Evolutionary conservation across 2,329 filamentous ascomycete species (phyloP).

Genomic region (Colletotrichum neosansevieriae): DNA sequence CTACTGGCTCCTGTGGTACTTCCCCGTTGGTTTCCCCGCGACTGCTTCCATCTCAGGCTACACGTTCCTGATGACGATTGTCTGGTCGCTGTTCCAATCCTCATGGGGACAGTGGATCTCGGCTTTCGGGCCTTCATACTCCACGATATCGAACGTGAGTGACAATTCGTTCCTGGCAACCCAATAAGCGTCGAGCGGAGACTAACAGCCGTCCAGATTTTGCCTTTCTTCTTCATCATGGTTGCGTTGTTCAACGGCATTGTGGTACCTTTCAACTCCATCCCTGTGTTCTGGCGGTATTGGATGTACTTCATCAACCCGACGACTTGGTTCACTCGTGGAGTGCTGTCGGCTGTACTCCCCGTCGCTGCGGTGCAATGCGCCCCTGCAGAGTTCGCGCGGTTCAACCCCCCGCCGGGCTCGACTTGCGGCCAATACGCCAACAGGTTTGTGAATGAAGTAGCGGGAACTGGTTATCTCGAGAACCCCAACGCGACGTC

Average conservation of each 20-base stretch:
- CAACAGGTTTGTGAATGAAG: slow-evolving; percentile 62
- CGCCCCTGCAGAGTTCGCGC: slow-evolving; percentile 49
- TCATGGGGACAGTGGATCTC: slow-evolving; percentile 89
- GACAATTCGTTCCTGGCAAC: background rate
- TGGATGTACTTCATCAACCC: slow-evolving; percentile 46
- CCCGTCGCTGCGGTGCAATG: slow-evolving; percentile 53
- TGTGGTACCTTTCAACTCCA: slow-evolving; percentile 51
- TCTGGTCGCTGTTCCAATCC: slow-evolving; percentile 82
- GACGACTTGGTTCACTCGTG: slow-evolving; percentile 34
- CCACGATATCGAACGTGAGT: slow-evolving; percentile 77
- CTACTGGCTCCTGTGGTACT: slow-evolving; percentile 85
- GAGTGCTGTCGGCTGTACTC: slow-evolving; percentile 38
- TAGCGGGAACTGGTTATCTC: slow-evolving; percentile 68
- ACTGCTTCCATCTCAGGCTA: slow-evolving; percentile 77
- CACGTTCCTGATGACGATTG: slow-evolving; percentile 80
- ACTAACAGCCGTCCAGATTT: slow-evolving; percentile 52
- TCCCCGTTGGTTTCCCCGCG: slow-evolving; percentile 75
- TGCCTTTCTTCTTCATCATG: slow-evolving; percentile 87
- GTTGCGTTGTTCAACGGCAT: slow-evolving; percentile 83
- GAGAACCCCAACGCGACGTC: slow-evolving; percentile 68
- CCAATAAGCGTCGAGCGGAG: background rate
- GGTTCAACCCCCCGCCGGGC: slow-evolving; percentile 71
- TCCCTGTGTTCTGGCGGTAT: slow-evolving; percentile 55
- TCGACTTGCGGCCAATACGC: slow-evolving; percentile 76
- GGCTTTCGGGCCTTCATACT: slow-evolving; percentile 83